Evolutionary conservation across 2,329 filamentous ascomycete genomes (phyloP).

Genomic region (Nemania bipapillata): DNA sequence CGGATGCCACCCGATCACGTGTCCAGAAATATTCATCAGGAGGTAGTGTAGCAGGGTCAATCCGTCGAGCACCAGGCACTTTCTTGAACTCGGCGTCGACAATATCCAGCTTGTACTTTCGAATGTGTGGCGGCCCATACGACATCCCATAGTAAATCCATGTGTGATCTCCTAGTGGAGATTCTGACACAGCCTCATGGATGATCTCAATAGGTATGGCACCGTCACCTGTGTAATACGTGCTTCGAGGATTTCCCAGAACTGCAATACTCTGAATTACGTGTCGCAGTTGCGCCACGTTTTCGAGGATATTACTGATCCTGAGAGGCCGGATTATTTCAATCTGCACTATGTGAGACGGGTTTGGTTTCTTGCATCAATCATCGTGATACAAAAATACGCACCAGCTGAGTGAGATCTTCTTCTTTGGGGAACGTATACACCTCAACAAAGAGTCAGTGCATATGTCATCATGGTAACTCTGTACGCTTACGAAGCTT

Average conservation of each 20-base stretch:
- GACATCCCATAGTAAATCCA: constrained; percentile 53
- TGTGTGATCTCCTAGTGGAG: constrained; percentile 52
- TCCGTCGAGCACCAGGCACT: constrained; percentile 48
- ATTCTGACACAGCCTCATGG: constrained; percentile 47
- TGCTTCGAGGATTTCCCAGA: constrained; percentile 51
- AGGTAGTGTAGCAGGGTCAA: constrained; percentile 52
- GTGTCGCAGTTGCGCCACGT: constrained; percentile 53
- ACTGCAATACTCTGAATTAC: constrained; percentile 53
- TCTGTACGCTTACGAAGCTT: constrained; percentile 48
- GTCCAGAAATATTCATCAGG: constrained; percentile 51
- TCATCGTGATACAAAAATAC: not conserved
- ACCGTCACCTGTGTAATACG: constrained; percentile 49
- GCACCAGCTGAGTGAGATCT: constrained; percentile 57
- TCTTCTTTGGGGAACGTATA: constrained; percentile 61
- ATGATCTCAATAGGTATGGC: constrained; percentile 51
- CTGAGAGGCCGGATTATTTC: constrained; percentile 62
- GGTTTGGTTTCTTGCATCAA: not conserved
- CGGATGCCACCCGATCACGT: constrained; percentile 49
- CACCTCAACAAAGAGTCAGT: constrained; percentile 48
- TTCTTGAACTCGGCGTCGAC: constrained; percentile 51
- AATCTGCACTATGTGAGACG: constrained; percentile 42
- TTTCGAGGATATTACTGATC: constrained; percentile 54
- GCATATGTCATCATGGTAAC: constrained; percentile 14
- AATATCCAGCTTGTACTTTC: constrained; percentile 51
- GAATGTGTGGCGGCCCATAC: constrained; percentile 52